Percentiles rank a stretch among this genome's conserved stretches.
Conservation (phyloP, 768 basidiomycete genomes). For the Macrolepiota albuminosa region DNA sequence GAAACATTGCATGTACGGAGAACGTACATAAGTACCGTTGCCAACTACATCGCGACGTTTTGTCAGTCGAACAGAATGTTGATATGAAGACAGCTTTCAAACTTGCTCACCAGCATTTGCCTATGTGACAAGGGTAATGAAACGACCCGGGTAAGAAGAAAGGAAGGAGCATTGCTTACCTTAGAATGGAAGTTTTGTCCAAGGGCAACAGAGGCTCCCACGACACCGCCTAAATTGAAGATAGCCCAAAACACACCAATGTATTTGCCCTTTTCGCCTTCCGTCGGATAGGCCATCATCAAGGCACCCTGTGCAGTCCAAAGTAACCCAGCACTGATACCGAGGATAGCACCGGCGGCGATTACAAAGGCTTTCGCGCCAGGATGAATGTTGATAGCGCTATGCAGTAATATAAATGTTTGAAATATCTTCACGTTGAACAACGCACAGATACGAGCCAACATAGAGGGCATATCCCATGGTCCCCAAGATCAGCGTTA, state of each 20-base stretch:
- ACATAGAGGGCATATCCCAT: constrained; percentile 75
- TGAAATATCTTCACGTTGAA: neutral
- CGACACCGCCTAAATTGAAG: constrained; percentile 79
- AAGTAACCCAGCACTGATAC: constrained; percentile 64
- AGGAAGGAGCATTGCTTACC: constrained; percentile 28
- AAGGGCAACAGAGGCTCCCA: constrained; percentile 72
- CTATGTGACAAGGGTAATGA: constrained; percentile 22
- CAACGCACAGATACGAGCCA: constrained; percentile 63
- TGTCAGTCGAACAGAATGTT: neutral
- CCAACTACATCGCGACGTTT: constrained; percentile 37
- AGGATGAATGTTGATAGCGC: constrained; percentile 67
- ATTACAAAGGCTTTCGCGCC: constrained; percentile 63
- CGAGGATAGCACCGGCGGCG: constrained; percentile 67
- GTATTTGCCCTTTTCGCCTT: constrained; percentile 71
- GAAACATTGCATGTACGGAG: neutral
- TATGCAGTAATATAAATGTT: constrained; percentile 19
- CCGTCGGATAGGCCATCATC: constrained; percentile 82
- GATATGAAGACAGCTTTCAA: neutral
- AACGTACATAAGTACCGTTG: constrained; percentile 72
- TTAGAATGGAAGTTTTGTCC: constrained; percentile 63
- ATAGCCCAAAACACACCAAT: constrained; percentile 82
- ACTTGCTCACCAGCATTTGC: constrained; percentile 33
- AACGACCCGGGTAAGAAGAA: neutral
- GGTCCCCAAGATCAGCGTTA: constrained; percentile 72
- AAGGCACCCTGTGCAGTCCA: constrained; percentile 84